Conservation (phyloP, 2,329 filamentous ascomycete genomes). For the Stagonosporopsis chrysanthemi region DNA sequence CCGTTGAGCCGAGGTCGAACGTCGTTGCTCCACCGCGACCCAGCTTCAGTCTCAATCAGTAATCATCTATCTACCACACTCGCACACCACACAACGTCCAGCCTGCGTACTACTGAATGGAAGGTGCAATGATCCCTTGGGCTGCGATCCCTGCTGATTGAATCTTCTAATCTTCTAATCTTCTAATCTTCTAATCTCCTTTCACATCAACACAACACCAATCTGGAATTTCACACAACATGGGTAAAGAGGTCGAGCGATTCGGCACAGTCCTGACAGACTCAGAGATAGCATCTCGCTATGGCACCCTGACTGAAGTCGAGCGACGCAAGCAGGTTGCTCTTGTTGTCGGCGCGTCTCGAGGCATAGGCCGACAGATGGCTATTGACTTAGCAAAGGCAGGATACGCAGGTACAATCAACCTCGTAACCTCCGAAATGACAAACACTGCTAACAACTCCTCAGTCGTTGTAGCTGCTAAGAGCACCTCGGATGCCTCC, state of each 20-base stretch:
- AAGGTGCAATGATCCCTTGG: background rate
- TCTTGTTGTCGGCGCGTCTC: slow-evolving; percentile 76
- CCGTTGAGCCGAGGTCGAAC: slow-evolving; percentile 13
- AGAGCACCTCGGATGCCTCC: slow-evolving; percentile 71
- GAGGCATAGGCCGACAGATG: slow-evolving; percentile 82
- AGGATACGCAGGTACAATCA: slow-evolving; percentile 71
- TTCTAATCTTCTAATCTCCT: too few relatives aligned
- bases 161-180: background rate
- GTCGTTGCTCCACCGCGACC: background rate
- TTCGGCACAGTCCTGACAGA: background rate
- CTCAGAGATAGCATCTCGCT: slow-evolving; percentile 7
- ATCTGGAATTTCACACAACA: background rate
- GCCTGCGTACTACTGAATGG: background rate
- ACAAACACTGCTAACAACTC: background rate
- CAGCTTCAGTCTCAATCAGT: slow-evolving; percentile 18
- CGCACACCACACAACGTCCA: background rate
- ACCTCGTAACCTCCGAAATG: background rate
- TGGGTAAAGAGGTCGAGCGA: slow-evolving; percentile 5
- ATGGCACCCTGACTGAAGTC: slow-evolving; percentile 3
- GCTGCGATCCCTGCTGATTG: background rate
- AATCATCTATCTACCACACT: slow-evolving; percentile 15
- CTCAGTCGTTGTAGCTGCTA: slow-evolving; percentile 75
- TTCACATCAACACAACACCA: background rate
- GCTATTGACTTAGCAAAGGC: slow-evolving; percentile 77
- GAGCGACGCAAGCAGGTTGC: slow-evolving; percentile 61